Percentiles rank a stretch among this genome's conserved stretches.
These are phyloP conservation scores for Oehlia diaphana DNA, from an alignment of 192 early-diverging fungal species.

Conservation along the genomic window DNA sequence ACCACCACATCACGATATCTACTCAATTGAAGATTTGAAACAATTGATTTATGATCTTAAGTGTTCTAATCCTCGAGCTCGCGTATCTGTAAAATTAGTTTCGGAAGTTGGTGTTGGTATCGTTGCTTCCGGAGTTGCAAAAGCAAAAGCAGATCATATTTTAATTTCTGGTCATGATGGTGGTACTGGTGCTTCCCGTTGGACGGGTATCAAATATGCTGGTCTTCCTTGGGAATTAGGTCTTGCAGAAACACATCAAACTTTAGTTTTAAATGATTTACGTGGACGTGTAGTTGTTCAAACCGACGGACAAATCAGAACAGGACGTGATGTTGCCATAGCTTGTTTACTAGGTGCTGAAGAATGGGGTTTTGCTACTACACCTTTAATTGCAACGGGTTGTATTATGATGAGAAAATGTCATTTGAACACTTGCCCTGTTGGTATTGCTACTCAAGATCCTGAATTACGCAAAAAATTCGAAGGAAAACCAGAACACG, in stretches of 20 bases:
- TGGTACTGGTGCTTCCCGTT: conserved; percentile 96
- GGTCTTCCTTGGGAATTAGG: conserved; percentile 99
- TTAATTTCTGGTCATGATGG: conserved; percentile 95
- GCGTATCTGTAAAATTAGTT: conserved; percentile 96
- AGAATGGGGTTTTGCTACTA: conserved; percentile 99
- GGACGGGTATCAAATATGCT: conserved; percentile 98
- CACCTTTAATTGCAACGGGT: conserved; percentile 96
- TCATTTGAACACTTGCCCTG: conserved; percentile 93
- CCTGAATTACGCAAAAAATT: conserved; percentile 92
- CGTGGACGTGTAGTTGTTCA: conserved; percentile 95
- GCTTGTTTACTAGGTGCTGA: conserved; percentile 97
- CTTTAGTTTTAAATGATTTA: conserved; percentile 93
- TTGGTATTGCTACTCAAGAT: conserved; percentile 98
- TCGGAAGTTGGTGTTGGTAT: conserved; percentile 98
- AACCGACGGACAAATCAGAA: conserved; percentile 98
- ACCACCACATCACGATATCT: conserved; percentile 99
- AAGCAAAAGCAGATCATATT: conserved; percentile 97
- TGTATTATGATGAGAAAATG: conserved; percentile 96
- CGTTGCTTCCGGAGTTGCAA: conserved; percentile 95
- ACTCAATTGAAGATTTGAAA: conserved; percentile 99
- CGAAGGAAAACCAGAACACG: conserved; percentile 91
- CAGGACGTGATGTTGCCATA: conserved; percentile 95
- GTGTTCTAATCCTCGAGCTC: conserved; percentile 86
- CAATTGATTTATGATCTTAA: conserved; percentile 98
- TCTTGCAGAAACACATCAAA: conserved; percentile 98